Conservation (phyloP, 2,329 filamentous ascomycete genomes). For the Xylaria hypoxylon region DNA sequence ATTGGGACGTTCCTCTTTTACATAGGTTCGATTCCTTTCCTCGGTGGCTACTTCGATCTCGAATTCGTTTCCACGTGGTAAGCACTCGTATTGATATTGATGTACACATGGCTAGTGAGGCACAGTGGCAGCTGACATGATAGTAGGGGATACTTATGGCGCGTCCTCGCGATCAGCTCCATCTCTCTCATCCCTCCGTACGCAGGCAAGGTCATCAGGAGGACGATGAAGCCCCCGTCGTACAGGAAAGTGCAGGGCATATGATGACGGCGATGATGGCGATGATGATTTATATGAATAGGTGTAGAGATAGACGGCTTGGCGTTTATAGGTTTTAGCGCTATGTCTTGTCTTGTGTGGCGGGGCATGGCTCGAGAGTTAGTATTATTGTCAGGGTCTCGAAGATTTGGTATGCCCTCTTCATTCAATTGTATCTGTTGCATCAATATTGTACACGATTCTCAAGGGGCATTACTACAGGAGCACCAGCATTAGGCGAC, state of each 20-base stretch:
- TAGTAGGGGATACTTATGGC: conserved; percentile 84
- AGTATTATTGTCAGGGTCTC: background rate
- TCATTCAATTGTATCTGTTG: background rate
- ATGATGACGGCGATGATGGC: conserved; percentile 52
- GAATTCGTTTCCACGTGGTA: conserved; percentile 78
- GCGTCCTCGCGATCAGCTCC: conserved; percentile 81
- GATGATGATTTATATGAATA: conserved; percentile 19
- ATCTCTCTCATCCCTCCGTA: conserved; percentile 89
- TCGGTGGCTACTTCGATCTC: conserved; percentile 91
- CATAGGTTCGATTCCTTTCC: conserved; percentile 83
- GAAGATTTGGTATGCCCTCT: background rate
- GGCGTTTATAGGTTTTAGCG: conserved; percentile 31
- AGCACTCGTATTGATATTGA: conserved; percentile 48
- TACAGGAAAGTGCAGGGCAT: conserved; percentile 91
- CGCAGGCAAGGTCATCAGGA: conserved; percentile 83
- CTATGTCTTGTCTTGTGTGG: conserved; percentile 26
- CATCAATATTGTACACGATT: background rate
- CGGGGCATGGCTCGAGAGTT: background rate
- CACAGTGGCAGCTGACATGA: conserved; percentile 29
- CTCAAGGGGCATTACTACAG: background rate
- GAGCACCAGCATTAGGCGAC: no score
- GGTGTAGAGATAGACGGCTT: conserved; percentile 23
- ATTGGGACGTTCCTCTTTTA: conserved; percentile 86
- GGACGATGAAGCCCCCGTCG: conserved; percentile 89
- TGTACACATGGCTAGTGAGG: background rate